phyloP scores from a whole-genome alignment of 2,329 filamentous ascomycete genomes.

The Aureobasidium leucospermi region DNA sequence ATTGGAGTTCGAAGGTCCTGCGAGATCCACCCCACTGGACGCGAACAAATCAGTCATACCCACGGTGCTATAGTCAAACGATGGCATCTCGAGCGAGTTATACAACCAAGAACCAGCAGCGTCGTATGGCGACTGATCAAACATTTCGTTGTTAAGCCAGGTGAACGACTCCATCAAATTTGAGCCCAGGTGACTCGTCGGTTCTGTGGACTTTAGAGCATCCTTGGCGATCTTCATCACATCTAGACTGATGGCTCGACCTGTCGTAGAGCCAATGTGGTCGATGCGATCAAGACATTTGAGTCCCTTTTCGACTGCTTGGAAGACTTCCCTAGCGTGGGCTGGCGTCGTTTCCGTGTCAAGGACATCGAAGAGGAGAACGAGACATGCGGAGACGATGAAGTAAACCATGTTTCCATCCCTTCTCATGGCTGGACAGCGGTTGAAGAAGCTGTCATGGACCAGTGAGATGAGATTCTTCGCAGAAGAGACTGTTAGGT shows the following conservation, averaged over 20 bases:
- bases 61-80: neutral
- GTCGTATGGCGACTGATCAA: neutral
- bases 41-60: neutral
- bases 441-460: slow-evolving; percentile 6
- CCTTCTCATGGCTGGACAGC: slow-evolving; percentile 2
- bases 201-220: slow-evolving; percentile 2
- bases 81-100: neutral
- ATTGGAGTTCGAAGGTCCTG: neutral
- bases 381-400: slow-evolving; percentile 11
- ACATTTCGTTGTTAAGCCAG: slow-evolving; percentile 9
- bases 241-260: slow-evolving; percentile 12
- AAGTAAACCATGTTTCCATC: slow-evolving; percentile 12
- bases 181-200: neutral
- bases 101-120: slow-evolving; percentile 10
- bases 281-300: slow-evolving; percentile 3
- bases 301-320: slow-evolving; percentile 2
- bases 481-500: neutral
- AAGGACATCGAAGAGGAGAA: slow-evolving; percentile 10
- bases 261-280: slow-evolving; percentile 13
- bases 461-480: neutral
- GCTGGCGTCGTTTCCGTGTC: slow-evolving; percentile 9
- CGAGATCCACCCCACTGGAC: neutral
- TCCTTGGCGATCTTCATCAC: slow-evolving; percentile 16
- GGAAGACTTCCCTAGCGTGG: slow-evolving; percentile 9
- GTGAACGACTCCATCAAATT: slow-evolving; percentile 8